Percentiles rank a stretch among this genome's conserved stretches.
phyloP scores from a whole-genome alignment of 1,284 basidiomycete genomes.

The Tilletia caries region DNA sequence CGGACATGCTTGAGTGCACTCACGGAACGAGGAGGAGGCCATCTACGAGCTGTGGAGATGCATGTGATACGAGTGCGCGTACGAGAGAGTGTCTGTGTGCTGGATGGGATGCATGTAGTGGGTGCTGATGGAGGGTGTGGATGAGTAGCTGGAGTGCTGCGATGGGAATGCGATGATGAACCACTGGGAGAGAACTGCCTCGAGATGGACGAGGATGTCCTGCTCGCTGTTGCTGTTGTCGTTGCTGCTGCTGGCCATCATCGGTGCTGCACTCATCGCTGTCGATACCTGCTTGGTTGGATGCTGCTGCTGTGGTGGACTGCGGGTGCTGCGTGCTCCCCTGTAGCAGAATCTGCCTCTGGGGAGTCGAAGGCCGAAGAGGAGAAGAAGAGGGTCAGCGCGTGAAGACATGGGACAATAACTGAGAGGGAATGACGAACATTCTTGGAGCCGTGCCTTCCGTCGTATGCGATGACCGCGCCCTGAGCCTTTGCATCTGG shows the following conservation, averaged over 20 bases:
- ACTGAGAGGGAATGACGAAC: no score
- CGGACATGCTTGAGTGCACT: no score
- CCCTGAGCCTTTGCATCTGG: slow-evolving; percentile 21
- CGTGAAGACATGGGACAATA: no score
- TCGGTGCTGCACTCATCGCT: no score
- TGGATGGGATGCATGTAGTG: neutral
- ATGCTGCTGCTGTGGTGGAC: no score
- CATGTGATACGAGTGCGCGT: neutral
- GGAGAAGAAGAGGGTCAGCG: no score
- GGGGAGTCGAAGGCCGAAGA: no score
- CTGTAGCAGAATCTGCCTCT: no score
- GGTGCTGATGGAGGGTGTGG: neutral
- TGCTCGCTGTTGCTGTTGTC: no score
- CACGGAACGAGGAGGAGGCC: neutral
- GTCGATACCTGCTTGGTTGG: neutral
- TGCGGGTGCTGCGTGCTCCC: no score
- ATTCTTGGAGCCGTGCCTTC: slow-evolving; percentile 36
- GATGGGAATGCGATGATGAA: neutral
- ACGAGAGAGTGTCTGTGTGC: neutral
- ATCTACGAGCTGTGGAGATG: neutral
- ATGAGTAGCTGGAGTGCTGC: neutral
- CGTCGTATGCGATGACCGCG: slow-evolving; percentile 47
- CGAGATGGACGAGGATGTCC: neutral
- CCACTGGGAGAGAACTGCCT: neutral
- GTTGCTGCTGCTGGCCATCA: no score